Evolutionary conservation across 495 filamentous ascomycete genomes (phyloP).

Genomic region (Lophiotrema nucula): DNA sequence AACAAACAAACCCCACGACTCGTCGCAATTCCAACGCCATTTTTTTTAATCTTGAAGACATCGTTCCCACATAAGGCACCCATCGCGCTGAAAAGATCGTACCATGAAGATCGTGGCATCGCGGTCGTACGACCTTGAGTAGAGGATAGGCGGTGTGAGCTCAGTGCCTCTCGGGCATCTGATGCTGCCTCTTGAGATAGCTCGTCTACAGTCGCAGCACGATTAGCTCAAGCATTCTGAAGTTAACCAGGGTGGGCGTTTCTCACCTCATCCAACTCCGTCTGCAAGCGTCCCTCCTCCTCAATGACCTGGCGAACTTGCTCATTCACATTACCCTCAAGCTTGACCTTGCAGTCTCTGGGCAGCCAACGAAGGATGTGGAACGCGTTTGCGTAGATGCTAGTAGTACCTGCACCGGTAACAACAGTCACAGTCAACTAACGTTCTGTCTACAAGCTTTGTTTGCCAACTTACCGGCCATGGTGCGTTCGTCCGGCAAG

Average conservation of each 20-base stretch:
- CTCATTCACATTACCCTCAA: constrained; percentile 27
- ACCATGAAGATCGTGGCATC: too few species aligned
- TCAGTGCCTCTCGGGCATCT: constrained; percentile 24
- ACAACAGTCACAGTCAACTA: too few species aligned
- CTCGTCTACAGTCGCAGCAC: constrained; percentile 9
- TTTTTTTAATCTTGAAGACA: too few species aligned
- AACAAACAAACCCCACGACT: too few species aligned
- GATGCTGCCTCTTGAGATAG: constrained; percentile 28
- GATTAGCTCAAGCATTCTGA: not conserved
- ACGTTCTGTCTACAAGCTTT: not conserved
- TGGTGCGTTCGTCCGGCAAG: constrained; percentile 1
- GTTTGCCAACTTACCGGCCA: not conserved
- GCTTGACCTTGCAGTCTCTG: constrained; percentile 30
- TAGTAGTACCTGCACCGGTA: constrained; percentile 6
- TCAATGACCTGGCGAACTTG: constrained; percentile 35
- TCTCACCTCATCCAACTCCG: constrained; percentile 36
- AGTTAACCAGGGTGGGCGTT: not conserved
- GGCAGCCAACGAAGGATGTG: constrained; percentile 41
- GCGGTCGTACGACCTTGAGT: too few species aligned
- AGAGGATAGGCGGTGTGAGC: too few species aligned
- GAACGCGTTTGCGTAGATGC: constrained; percentile 38
- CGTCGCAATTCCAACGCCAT: too few species aligned
- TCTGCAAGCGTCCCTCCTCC: constrained; percentile 33
- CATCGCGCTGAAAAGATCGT: too few species aligned
- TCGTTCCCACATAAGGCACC: too few species aligned